These are phyloP conservation scores for Cladosporium sphaerospermum DNA, from an alignment of 2,329 filamentous ascomycete genomes.

Conservation along the genomic window DNA sequence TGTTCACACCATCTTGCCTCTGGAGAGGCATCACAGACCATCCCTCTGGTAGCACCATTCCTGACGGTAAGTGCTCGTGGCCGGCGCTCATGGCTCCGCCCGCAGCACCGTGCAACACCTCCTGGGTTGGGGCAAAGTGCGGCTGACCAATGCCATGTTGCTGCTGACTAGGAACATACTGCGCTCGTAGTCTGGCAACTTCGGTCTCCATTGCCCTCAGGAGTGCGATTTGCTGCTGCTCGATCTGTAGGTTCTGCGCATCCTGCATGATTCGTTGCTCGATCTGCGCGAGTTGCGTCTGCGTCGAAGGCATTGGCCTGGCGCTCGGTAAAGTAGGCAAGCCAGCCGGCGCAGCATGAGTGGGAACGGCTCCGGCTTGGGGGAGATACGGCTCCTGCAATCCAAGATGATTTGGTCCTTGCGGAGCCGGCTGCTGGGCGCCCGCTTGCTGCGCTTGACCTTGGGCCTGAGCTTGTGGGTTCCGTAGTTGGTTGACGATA, in stretches of 20 bases:
- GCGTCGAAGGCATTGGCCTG: conserved; percentile 37
- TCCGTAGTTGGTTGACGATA: conserved; percentile 26
- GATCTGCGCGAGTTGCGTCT: conserved; percentile 57
- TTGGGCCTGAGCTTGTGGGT: conserved; percentile 15
- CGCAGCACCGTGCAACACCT: conserved; percentile 18
- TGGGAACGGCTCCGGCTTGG: conserved; percentile 13
- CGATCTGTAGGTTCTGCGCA: conserved; percentile 54
- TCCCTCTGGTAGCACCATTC: conserved; percentile 47
- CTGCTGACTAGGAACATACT: conserved; percentile 20
- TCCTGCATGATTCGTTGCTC: conserved; percentile 66
- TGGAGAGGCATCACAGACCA: conserved; percentile 46
- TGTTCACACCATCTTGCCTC: conserved; percentile 14
- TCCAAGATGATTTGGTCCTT: conserved; percentile 30
- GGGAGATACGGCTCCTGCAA: conserved; percentile 21
- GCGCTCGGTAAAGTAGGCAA: conserved; percentile 8
- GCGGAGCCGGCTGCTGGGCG: conserved; percentile 26
- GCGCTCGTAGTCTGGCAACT: conserved; percentile 55
- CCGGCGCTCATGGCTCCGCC: conserved; percentile 28
- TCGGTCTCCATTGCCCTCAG: conserved; percentile 64
- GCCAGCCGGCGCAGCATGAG: background rate
- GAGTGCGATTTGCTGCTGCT: conserved; percentile 62
- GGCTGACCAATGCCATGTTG: conserved; percentile 14
- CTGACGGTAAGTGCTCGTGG: conserved; percentile 44
- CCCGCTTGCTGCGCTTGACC: conserved; percentile 13
- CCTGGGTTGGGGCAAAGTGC: conserved; percentile 4